Evolutionary conservation across 495 filamentous ascomycete genomes (phyloP), one percentile per base, ranked within the genome.

Genomic region (Neurospora discreta): DNA sequence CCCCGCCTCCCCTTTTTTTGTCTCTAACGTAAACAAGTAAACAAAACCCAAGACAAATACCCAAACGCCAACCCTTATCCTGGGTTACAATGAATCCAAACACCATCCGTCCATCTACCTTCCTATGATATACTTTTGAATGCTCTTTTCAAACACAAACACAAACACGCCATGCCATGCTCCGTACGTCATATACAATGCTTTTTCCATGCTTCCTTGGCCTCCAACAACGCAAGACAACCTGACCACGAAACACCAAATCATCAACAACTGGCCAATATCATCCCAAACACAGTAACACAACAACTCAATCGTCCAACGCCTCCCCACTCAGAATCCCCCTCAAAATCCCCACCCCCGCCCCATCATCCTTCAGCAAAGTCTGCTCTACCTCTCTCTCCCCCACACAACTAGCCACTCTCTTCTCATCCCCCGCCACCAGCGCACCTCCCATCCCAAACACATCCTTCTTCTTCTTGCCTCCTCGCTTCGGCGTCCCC

Each of bases 381-480:
- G 90, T 91, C 36, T 83, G 81, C 75, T 91, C 87, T 67, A 96
- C 84, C 80, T 96, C 93, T 74, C 85, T 89, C 76, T 92, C 90
- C 7, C 91, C 89, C 13, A 94, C 91, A 80, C 90, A 92, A 77
- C 91, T 91, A 16, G 89, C 88, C 39, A 94, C 86, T 41, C 88
- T 86, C 79, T 88, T 90, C 74, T 93, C 93, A 72, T 93, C 90
- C 39, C 75, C 74, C 70, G 75, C 43, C 44, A 84, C 73, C 15
- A 76, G 74, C 7, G 75, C 75, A 23, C 77, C 79, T 78, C 73
- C 71, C 82, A 73, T 76, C 77, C 77, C 76, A 78, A 80, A 80
- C 6, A 78, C 75, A 68, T 79, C 76, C 77, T 76, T 79, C 70
- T 73, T 75, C 71, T 72, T 75, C 60, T 74, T 40, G 26, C 75